phyloP scores from a whole-genome alignment of 2,329 filamentous ascomycete genomes.

The Cytospora chrysosperma region DNA sequence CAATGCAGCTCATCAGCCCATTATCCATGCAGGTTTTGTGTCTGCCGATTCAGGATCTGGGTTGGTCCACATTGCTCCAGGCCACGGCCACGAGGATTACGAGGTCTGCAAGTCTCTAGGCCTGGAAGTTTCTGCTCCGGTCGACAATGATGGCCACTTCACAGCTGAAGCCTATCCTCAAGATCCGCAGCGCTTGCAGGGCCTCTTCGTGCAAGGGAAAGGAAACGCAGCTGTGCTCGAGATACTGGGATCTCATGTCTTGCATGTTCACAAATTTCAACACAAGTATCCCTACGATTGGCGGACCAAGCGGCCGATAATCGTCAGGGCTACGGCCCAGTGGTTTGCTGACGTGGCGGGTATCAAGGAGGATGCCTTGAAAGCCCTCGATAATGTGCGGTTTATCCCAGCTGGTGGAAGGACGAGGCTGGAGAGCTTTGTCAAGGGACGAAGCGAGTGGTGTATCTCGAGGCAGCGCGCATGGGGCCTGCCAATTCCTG shows the following conservation, averaged over 20 bases:
- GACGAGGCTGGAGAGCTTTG: constrained; percentile 77
- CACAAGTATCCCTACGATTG: constrained; percentile 99
- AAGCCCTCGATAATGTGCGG: constrained; percentile 66
- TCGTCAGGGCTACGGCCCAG: constrained; percentile 88
- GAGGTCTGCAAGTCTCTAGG: constrained; percentile 70
- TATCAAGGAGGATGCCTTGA: constrained; percentile 73
- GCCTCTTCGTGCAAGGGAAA: constrained; percentile 58
- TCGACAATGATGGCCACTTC: constrained; percentile 79
- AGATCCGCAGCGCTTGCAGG: constrained; percentile 63
- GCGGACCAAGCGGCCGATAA: constrained; percentile 90
- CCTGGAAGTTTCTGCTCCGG: constrained; percentile 76
- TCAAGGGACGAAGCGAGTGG: constrained; percentile 89
- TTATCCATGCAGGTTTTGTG: constrained; percentile 87
- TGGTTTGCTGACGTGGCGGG: constrained; percentile 93
- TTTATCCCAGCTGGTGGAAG: constrained; percentile 78
- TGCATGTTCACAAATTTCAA: constrained; percentile 68
- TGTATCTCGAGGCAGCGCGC: constrained; percentile 94
- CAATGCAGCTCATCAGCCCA: constrained; percentile 57
- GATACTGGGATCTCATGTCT: constrained; percentile 63
- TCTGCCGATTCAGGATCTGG: constrained; percentile 88
- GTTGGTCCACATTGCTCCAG: constrained; percentile 90
- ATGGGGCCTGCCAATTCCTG: constrained; percentile 96
- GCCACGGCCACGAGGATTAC: constrained; percentile 97
- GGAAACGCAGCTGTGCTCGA: constrained; percentile 55
- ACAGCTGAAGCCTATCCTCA: constrained; percentile 76